phyloP scores from a whole-genome alignment of 176 grass and related monocot species.

The Eleusine coracana region DNA sequence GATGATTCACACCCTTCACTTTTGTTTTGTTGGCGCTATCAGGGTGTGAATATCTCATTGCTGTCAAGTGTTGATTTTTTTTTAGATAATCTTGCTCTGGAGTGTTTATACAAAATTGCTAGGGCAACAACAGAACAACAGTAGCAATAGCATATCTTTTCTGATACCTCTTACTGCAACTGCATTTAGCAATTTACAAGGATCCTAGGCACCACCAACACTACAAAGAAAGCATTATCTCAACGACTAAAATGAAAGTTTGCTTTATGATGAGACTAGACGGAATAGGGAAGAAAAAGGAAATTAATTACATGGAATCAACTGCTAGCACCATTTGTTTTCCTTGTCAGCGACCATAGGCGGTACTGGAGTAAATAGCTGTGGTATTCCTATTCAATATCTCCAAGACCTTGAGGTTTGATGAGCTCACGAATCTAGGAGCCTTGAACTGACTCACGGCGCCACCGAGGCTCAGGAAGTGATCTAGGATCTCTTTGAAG shows the following conservation, averaged over 20 bases:
- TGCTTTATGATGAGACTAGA: slow-evolving; percentile 36
- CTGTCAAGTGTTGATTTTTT: background rate
- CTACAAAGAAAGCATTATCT: slow-evolving; percentile 12
- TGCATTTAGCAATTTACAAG: slow-evolving; percentile 35
- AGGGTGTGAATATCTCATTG: background rate
- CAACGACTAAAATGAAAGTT: slow-evolving; percentile 32
- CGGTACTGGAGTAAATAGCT: slow-evolving; percentile 70
- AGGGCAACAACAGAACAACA: slow-evolving; percentile 1
- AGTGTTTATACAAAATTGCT: background rate
- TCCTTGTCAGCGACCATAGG: slow-evolving; percentile 55
- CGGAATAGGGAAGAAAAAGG: background rate
- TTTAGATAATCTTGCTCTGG: background rate
- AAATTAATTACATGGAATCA: slow-evolving; percentile 41
- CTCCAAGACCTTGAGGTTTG: slow-evolving; percentile 70
- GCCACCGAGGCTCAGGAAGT: slow-evolving; percentile 66
- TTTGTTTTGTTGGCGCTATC: no score
- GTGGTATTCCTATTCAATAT: slow-evolving; percentile 67
- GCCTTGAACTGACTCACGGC: slow-evolving; percentile 96
- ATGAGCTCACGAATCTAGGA: slow-evolving; percentile 63
- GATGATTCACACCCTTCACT: slow-evolving; percentile 1
- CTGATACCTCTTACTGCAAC: slow-evolving; percentile 28
- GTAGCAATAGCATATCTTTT: slow-evolving; percentile 1
- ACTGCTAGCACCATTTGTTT: slow-evolving; percentile 11
- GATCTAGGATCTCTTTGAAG: slow-evolving; percentile 79
- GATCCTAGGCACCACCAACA: slow-evolving; percentile 24